Base-by-base conservation (phyloP, 805 yeast genomes). In the Teunomyces kruisii region DNA sequence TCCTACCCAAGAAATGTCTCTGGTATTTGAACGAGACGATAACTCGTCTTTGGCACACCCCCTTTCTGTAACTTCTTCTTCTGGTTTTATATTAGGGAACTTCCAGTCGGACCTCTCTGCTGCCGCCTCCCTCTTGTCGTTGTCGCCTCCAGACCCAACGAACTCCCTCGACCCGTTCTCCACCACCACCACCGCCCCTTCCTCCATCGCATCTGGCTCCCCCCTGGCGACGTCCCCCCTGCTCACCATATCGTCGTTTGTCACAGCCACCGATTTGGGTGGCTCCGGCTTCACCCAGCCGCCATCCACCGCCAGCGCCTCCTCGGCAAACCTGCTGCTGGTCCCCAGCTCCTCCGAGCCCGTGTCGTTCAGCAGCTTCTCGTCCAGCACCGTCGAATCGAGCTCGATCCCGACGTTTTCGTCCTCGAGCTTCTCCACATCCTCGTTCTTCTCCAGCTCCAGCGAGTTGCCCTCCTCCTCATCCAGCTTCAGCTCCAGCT, bases 161-260 rank as follows among this genome's bases (percentile, higher is more conserved):
- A 9, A 30, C 39, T 10, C 33, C 41, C 13, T 32, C 42, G 15
- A 40, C 39, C 12, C 38, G 19, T 16, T 24, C 9, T 14, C 19
- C 30, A 9, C 29, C 9, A 10, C 19, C 30, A 9, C 22, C 22
- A 19, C 6, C 22, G 22, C 22, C 22, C 22, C 22, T 19, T 6
- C 22, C 6, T 19, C 22, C 6, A 6, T 6, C 22, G 6, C 22
- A 6, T 6, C 22, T 6, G 3, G 6, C 3, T 19, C 22, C 22
- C 22, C 22, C 22, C 22, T 19, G 22, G 6, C 22, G 6, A 6
- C 3, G 6, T 19, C 46, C 37, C 40, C 16, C 10, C 37, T 40
- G 30, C 32, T 46, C 32, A 42, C 52, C 40, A 38, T 40, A 17
- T 36, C 40, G 27, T 43, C 50, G 15, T 32, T 37, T 26, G 39